These are phyloP conservation scores for Curvularia spicifera DNA, from an alignment of 2,329 filamentous ascomycete genomes.

Conservation along the genomic window DNA sequence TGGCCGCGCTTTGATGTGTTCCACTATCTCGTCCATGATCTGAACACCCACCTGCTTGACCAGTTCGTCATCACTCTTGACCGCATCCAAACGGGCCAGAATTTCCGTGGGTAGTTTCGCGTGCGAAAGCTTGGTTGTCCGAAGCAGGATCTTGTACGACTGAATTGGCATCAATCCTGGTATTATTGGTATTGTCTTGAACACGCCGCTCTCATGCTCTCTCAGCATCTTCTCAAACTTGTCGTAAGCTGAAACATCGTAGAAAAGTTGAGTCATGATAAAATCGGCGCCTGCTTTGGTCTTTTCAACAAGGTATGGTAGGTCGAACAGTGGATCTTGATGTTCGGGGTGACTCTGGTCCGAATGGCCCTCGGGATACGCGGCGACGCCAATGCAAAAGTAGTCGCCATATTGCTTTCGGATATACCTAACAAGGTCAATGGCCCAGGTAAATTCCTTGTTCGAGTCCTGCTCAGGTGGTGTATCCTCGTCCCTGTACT, in stretches of 20 bases:
- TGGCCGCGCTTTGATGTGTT: slow-evolving; percentile 72
- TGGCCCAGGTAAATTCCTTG: slow-evolving; percentile 84
- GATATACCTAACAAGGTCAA: slow-evolving; percentile 91
- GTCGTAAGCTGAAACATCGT: slow-evolving; percentile 83
- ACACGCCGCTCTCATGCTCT: slow-evolving; percentile 81
- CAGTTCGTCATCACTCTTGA: slow-evolving; percentile 79
- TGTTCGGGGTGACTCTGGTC: slow-evolving; percentile 88
- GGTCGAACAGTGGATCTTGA: slow-evolving; percentile 68
- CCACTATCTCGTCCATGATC: slow-evolving; percentile 83
- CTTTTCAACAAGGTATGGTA: slow-evolving; percentile 91
- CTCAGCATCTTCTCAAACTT: slow-evolving; percentile 78
- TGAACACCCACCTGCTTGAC: slow-evolving; percentile 82
- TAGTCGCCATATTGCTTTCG: slow-evolving; percentile 85
- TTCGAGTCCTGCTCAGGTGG: slow-evolving; percentile 67
- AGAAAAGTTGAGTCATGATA: slow-evolving; percentile 98
- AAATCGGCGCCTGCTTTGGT: slow-evolving; percentile 91
- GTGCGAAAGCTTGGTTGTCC: slow-evolving; percentile 93
- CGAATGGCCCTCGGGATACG: slow-evolving; percentile 93
- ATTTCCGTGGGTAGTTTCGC: slow-evolving; percentile 77
- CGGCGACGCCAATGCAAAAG: slow-evolving; percentile 94
- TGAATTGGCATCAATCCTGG: slow-evolving; percentile 98
- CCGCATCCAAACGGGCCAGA: slow-evolving; percentile 71
- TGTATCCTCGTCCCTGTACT: slow-evolving; percentile 75
- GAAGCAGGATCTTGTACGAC: slow-evolving; percentile 92
- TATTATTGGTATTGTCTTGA: slow-evolving; percentile 87